These are phyloP conservation scores for Mycena rosella DNA, from an alignment of 768 basidiomycete species.

Conservation along the genomic window DNA sequence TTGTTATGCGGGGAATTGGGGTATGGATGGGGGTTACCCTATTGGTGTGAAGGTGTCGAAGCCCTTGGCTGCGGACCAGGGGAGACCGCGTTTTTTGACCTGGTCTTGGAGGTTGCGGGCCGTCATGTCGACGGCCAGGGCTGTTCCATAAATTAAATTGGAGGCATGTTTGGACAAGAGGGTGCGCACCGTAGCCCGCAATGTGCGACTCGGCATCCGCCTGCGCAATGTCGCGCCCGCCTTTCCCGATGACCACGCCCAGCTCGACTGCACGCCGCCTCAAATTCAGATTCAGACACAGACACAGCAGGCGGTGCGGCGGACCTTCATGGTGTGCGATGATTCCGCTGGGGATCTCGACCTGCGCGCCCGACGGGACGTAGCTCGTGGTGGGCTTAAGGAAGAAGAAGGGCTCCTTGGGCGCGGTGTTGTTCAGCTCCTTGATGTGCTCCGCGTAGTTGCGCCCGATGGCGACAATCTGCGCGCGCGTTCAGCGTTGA, in stretches of 20 bases:
- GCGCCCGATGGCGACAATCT: constrained; percentile 97
- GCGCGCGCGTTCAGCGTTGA: constrained; percentile 17
- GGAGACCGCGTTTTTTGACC: constrained; percentile 93
- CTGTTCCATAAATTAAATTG: constrained; percentile 52
- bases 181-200: constrained; percentile 85
- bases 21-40: constrained; percentile 55
- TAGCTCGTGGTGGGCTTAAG: constrained; percentile 96
- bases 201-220: constrained; percentile 81
- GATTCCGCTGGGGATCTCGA: constrained; percentile 90
- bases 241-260: constrained; percentile 94
- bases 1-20: not conserved
- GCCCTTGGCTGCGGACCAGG: constrained; percentile 97
- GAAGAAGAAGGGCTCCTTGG: constrained; percentile 98
- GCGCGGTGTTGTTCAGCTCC: constrained; percentile 90
- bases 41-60: constrained; percentile 97
- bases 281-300: constrained; percentile 11
- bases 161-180: not conserved
- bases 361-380: constrained; percentile 76
- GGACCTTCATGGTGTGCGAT: constrained; percentile 92
- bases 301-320: constrained; percentile 2
- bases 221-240: constrained; percentile 84
- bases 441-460: constrained; percentile 94
- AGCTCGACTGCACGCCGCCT: constrained; percentile 80
- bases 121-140: constrained; percentile 96
- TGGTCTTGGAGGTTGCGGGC: constrained; percentile 95